A percentile compares a stretch with the other conserved stretches of the same genome.
Evolutionary conservation across 2,329 filamentous ascomycete genomes (phyloP).

Genomic region (Clarireedia hainanense): DNA sequence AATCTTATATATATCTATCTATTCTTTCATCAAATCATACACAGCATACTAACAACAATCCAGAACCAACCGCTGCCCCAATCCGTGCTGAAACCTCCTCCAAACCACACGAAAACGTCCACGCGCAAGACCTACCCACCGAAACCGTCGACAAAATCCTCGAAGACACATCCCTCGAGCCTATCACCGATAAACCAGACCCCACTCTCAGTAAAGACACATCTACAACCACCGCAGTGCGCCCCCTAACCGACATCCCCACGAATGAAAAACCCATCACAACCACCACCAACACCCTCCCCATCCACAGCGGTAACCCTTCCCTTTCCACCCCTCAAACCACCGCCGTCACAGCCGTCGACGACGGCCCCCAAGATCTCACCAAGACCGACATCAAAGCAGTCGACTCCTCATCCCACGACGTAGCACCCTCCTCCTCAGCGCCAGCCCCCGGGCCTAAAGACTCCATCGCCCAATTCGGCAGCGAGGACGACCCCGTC

Average conservation of each 20-base stretch:
- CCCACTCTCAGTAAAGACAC: no score
- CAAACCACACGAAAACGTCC: no score
- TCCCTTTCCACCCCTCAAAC: no score
- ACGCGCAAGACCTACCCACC: no score
- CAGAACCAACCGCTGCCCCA: neutral
- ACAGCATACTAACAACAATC: neutral
- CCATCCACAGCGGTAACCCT: no score
- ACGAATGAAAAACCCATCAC: neutral
- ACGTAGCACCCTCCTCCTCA: neutral
- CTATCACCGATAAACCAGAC: no score
- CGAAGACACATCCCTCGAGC: no score
- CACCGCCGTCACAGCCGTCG: neutral
- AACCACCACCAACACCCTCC: neutral
- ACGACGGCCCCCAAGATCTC: no score
- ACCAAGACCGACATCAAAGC: neutral
- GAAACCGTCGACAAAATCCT: no score
- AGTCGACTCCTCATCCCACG: neutral
- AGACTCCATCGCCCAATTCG: neutral
- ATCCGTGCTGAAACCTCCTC: neutral
- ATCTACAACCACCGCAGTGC: no score
- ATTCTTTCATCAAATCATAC: neutral
- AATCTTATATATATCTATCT: neutral
- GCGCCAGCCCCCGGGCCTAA: neutral
- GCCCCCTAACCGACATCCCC: no score
- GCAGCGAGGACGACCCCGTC: neutral